These are phyloP conservation scores for Begonia fuchsioides DNA, from an alignment of 306 rosid species.

Conservation along the genomic window DNA sequence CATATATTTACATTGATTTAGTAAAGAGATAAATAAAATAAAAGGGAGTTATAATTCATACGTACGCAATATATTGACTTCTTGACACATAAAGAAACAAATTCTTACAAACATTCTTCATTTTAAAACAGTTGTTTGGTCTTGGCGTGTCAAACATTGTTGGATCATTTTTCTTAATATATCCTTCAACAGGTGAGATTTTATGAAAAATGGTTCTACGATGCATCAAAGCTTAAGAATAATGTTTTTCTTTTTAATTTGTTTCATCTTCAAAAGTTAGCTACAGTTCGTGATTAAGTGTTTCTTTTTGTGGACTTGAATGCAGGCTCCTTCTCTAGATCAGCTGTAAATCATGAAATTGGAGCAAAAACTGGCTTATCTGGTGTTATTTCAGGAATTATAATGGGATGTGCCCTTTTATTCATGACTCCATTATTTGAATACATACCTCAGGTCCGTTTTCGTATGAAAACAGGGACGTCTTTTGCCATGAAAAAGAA, in stretches of 20 bases:
- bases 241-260: too few species aligned
- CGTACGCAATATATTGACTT: too few species aligned
- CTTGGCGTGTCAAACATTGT: constrained; percentile 88
- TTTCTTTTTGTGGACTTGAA: constrained; percentile 12
- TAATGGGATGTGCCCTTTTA: constrained; percentile 65
- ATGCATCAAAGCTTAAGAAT: too few species aligned
- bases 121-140: constrained; percentile 67
- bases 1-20: background rate
- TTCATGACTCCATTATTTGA: constrained; percentile 76
- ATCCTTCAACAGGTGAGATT: too few species aligned
- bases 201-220: too few species aligned
- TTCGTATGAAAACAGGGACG: too few species aligned
- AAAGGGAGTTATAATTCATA: background rate
- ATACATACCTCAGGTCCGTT: constrained; percentile 92
- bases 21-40: background rate
- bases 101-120: constrained; percentile 13
- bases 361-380: constrained; percentile 93
- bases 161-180: constrained; percentile 91
- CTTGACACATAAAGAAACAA: constrained; percentile 7
- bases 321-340: constrained; percentile 92
- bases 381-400: constrained; percentile 56
- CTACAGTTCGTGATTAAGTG: too few species aligned
- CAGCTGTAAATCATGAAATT: constrained; percentile 75
- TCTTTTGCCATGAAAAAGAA: too few species aligned
- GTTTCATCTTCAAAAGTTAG: too few species aligned